Evolutionary conservation across 345 rosid genomes (phyloP).

Genomic region (Hypericum androsaemum): DNA sequence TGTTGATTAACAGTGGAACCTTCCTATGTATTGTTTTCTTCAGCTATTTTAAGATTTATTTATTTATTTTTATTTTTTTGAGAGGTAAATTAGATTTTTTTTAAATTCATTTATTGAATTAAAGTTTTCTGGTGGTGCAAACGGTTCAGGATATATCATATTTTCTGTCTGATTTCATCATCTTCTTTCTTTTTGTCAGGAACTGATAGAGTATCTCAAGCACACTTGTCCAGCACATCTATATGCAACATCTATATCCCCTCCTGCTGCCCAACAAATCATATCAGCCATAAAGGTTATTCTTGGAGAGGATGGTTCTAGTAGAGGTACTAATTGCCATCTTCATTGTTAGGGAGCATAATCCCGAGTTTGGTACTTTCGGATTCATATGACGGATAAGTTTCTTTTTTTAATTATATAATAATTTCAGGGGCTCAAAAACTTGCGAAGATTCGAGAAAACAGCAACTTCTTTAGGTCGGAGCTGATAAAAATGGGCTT

Average conservation of each 20-base stretch:
- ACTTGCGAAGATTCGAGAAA: constrained; percentile 80
- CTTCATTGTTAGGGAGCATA: no score
- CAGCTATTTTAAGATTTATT: no score
- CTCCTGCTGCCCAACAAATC: constrained; percentile 85
- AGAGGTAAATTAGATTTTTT: no score
- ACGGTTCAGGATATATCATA: no score
- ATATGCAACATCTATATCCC: constrained; percentile 88
- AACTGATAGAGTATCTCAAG: constrained; percentile 66
- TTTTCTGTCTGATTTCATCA: no score
- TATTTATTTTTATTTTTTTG: no score
- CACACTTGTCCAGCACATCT: constrained; percentile 81
- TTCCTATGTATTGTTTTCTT: no score
- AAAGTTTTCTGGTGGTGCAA: no score
- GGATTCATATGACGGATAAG: no score
- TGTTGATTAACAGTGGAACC: no score
- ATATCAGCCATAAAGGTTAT: constrained; percentile 77
- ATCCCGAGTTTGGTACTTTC: no score
- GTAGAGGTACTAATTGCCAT: constrained; percentile 44
- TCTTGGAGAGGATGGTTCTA: constrained; percentile 95
- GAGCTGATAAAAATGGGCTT: constrained; percentile 91
- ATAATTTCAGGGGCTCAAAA: constrained; percentile 66
- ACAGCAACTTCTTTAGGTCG: constrained; percentile 89
- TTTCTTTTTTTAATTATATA: background rate
- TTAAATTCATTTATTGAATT: no score
- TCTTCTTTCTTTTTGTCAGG: constrained; percentile 28